Base-by-base conservation (phyloP, 345 rosid genomes). In the Erysimum cheiranthoides region DNA sequence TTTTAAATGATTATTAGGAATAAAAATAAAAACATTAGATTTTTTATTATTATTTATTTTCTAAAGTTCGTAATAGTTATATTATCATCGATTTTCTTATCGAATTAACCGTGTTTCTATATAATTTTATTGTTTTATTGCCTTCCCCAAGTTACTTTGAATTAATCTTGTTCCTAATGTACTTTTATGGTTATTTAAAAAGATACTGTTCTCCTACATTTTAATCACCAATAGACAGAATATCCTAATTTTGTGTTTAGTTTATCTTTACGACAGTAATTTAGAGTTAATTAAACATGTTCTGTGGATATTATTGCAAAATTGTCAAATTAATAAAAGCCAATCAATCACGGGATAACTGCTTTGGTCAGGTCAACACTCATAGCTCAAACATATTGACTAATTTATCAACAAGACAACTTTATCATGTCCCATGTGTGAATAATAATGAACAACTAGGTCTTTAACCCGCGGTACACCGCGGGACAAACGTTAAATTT, bases 371-470 rank as follows among this genome's bases (percentile, higher is more conserved):
- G 25, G 25, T 21, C 25, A 21, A n/a, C 25, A 66, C 14, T 43
- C 38, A 4, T 8, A 21, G n/a, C 66, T 25, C 47, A 14, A 47
- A n/a, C 35, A 66, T 2, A 47, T 58, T 64, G 72, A 65, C 78
- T 32, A 36, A 25, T 66, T 28, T 36, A 11, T 6, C 6, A 77
- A 14, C 18, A 63, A 56, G 80, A 56, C 80, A 70, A 4, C 66
- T 54, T 64, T 63, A 35, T 46, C 35, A 63, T 54, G n/a, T 54
- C 54, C 8, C 74, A 68, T 75, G 74, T 68, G 69, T 63, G 45
- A 54, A 28, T 70, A 25, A 32, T 43, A 70, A 46, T 45, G 39
- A 46, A 27, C 32, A 70, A n/a, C n/a, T n/a, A n/a, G n/a, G n/a
- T n/a, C n/a, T n/a, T n/a, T n/a, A n/a, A n/a, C n/a, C n/a, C n/a